phyloP scores from a whole-genome alignment of 2,329 filamentous ascomycete species.

The Orbilia oligospora region DNA sequence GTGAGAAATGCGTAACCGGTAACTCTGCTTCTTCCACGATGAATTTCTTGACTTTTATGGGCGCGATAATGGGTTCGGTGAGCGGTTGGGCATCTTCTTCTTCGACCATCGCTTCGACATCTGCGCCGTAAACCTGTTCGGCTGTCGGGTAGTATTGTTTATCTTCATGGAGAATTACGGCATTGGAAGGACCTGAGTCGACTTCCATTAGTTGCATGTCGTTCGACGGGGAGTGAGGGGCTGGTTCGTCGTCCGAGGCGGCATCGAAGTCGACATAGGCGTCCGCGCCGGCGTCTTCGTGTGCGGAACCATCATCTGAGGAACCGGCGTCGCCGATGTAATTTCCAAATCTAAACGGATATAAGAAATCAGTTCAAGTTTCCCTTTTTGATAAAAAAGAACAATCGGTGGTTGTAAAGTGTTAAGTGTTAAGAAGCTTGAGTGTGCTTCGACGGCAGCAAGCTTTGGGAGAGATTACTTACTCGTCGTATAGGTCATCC shows the following conservation, averaged over 20 bases:
- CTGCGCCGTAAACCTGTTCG: slow-evolving; percentile 91
- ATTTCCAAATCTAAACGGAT: slow-evolving; percentile 85
- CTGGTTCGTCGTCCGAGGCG: slow-evolving; percentile 74
- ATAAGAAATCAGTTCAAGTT: slow-evolving; percentile 45
- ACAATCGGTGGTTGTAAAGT: slow-evolving; percentile 7
- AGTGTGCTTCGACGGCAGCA: not conserved
- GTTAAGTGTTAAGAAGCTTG: slow-evolving; percentile 26
- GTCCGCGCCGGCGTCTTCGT: slow-evolving; percentile 81
- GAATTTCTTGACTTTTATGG: slow-evolving; percentile 95
- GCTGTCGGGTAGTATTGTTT: slow-evolving; percentile 99
- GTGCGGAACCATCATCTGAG: slow-evolving; percentile 81
- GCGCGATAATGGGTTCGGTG: slow-evolving; percentile 91
- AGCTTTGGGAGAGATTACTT: slow-evolving; percentile 64
- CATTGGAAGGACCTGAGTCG: slow-evolving; percentile 90
- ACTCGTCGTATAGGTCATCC: slow-evolving; percentile 99
- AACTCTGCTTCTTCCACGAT: slow-evolving; percentile 92
- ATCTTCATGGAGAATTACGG: slow-evolving; percentile 97
- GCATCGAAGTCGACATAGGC: slow-evolving; percentile 76
- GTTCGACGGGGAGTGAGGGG: slow-evolving; percentile 66
- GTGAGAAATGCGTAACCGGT: slow-evolving; percentile 70
- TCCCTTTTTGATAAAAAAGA: not conserved
- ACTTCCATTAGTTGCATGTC: slow-evolving; percentile 94
- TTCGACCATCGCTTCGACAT: slow-evolving; percentile 95
- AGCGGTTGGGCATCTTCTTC: slow-evolving; percentile 97
- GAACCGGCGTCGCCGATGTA: slow-evolving; percentile 93